Base-by-base conservation (phyloP, 805 yeast genomes). In the Saccharomycopsis selenospora region DNA sequence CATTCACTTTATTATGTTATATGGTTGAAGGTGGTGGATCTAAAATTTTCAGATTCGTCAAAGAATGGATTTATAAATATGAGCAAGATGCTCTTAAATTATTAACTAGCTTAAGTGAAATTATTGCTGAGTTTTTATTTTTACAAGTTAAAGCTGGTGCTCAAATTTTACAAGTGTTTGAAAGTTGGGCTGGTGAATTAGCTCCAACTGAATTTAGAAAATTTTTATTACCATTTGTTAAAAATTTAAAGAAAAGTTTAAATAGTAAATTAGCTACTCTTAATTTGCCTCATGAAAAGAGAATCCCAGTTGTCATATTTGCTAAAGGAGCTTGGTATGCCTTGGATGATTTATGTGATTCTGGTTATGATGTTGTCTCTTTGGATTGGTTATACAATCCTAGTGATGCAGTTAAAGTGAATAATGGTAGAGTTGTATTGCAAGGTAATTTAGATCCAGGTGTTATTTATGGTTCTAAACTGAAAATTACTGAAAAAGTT, bases 311-410 rank as follows among this genome's bases (percentile, higher is more conserved):
- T 60, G 85, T 95, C 1, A 80, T 90, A 6, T 93, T 93, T 60
- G 89, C 97, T 25, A 93, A 90, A 68, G 96, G 96, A 40, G 93
- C 99, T 0, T 91, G 97, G 97, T 91, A 88, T 59, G 96, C 98
- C 3, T 70, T 93, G 45, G 90, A 91, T 56, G 84, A 82, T 47
- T 71, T 93, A 51, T 84, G 95, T 61, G 80, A 78, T 42, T 69
- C 85, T 4, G 93, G 90, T 10, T 93, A 87, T 66, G 81, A 89
- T 60, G 79, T 79, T 14, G 88, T 93, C n/a, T 89, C 97, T 2
- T 74, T 93, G 50, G 99, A 93, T 65, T 93, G 98, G 97, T 69
- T 80, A 33, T 82, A 81, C 68, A 82, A 76, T 56, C 98, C 98
- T 11, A 77, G 71, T 38, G 87, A 85, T 53, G 97, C 98, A 2